Evolutionary conservation across 805 yeast genomes (phyloP).

Genomic region (Candida koratica): DNA sequence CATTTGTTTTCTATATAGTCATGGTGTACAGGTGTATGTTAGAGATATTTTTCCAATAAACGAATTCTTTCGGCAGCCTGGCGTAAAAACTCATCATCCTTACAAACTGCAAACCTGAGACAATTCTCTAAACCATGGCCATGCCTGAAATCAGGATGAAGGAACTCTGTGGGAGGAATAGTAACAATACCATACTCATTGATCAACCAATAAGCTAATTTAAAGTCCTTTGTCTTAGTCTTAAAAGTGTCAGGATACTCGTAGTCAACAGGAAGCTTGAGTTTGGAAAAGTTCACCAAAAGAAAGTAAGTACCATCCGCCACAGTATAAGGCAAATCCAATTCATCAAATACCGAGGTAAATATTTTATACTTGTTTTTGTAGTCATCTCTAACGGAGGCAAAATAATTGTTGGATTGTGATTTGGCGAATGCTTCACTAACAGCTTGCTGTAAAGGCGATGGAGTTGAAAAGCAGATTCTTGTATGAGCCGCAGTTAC

Average conservation of each 20-base stretch:
- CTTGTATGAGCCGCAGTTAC: slow-evolving; percentile 89
- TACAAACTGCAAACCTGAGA: slow-evolving; percentile 93
- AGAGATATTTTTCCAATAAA: slow-evolving; percentile 59
- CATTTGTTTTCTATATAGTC: no score
- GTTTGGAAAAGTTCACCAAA: slow-evolving; percentile 79
- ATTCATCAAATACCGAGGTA: slow-evolving; percentile 74
- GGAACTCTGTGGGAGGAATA: slow-evolving; percentile 96
- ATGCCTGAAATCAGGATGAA: slow-evolving; percentile 54
- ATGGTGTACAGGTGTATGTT: no score
- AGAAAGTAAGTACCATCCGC: slow-evolving; percentile 95
- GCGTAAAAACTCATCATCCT: slow-evolving; percentile 74
- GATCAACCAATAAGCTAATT: slow-evolving; percentile 87
- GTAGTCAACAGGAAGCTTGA: slow-evolving; percentile 72
- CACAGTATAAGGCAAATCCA: slow-evolving; percentile 81
- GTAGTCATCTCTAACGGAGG: slow-evolving; percentile 64
- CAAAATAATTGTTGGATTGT: slow-evolving; percentile 60
- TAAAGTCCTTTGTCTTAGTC: slow-evolving; percentile 77
- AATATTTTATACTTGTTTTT: slow-evolving; percentile 68
- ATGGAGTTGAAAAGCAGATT: slow-evolving; percentile 86
- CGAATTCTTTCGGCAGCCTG: slow-evolving; percentile 77
- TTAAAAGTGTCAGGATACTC: slow-evolving; percentile 64
- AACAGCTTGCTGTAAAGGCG: slow-evolving; percentile 90
- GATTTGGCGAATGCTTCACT: slow-evolving; percentile 73
- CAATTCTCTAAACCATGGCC: slow-evolving; percentile 77
- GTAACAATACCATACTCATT: slow-evolving; percentile 91